Evolutionary conservation across 169 alveolate species (phyloP), one percentile per base, ranked within the genome.

Genomic region (Plasmodium knowlesi): DNA sequence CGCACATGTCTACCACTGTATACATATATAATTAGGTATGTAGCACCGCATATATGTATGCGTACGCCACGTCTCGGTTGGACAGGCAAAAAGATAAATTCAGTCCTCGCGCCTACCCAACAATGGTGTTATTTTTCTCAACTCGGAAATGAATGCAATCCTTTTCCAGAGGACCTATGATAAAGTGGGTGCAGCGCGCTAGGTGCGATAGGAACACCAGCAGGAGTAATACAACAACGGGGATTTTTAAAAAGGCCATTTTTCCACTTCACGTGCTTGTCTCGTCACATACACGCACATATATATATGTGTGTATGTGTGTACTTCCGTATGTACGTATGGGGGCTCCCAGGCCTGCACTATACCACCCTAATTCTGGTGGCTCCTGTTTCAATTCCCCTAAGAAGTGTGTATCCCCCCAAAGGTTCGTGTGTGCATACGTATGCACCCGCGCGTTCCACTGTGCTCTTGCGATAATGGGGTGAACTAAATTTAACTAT

Each of bases 71-170:
- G 53, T 32, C 61, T 19, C 22, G 14, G 6, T 9, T 71, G 72
- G n/a, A 83, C 14, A 67, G 72, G 71, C 10, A 25, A 34, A 67
- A 67, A 30, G n/a, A 84, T 6, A 71, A 71, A 72, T 50, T 25
- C 25, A 74, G 12, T 8, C 71, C 72, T 28, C 50, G n/a, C 22
- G 22, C 71, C 32, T 89, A 89, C 94, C 94, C 94, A 78, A 79
- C 94, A 57, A 89, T 73, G 50, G 70, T 39, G 74, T 89, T 89
- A 61, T 89, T 78, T 30, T 54, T 79, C 12, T 79, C 82, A 37
- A 80, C 90, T 5, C 76, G 82, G 14, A 89, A 41, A 32, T 89
- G 89, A 79, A 89, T 50, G 72, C 94, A 89, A 41, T 89, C 94
- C 14, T 67, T 78, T 37, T 89, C 94, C 70, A 73, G 50, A 3